Base-by-base conservation (phyloP, 108 stramenopile genomes). In the Fragilaria radians region DNA sequence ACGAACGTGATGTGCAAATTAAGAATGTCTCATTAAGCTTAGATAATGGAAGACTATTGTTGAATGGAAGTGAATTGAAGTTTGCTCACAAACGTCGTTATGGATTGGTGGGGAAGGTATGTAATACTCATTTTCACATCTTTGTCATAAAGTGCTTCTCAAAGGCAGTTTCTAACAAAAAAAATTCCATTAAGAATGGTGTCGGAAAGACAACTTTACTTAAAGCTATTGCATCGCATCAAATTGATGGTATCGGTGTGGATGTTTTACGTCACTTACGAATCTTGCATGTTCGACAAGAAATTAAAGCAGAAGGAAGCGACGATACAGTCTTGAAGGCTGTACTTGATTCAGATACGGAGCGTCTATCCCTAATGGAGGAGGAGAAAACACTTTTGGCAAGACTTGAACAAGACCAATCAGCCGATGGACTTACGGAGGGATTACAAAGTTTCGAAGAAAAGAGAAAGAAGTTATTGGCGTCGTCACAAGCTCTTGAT, bases 1-100 rank as follows among this genome's bases (percentile, higher is more conserved):
- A 91, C 61, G 90, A 92, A 50, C 73, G 76, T 54, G 92, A 96
- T 73, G 85, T 96, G 50, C 80, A 89, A 28, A 72, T 91, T 5
- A 64, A 70, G n/a, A 85, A 89, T 67, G 80, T 96, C 23, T 72
- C 75, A 1, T 34, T 96, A 0, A 74, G 78, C 50, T 72, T 92
- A 27, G 89, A 93, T 65, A 89, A 89, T 68, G 93, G 95, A 17
- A 96, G 86, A 48, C 62, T 71, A 5, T 72, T 99, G 53, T 81
- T 99, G 67, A 83, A 92, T 55, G 61, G 88, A 49, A 90, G 94
- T 2, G 82, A 94, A 21, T 64, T 97, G 49, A 95, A 94, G 57
- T 93, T 99, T 60, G 80, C 91, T n/a, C n/a, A n/a, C n/a, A n/a
- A n/a, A n/a, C 79, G 81, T 54, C 52, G 79, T 29, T 96, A 93